A percentile compares a stretch with the other conserved stretches of the same genome.
Conservation (phyloP, 1,139 yeast genomes). For the Torulaspora pretoriensis region DNA sequence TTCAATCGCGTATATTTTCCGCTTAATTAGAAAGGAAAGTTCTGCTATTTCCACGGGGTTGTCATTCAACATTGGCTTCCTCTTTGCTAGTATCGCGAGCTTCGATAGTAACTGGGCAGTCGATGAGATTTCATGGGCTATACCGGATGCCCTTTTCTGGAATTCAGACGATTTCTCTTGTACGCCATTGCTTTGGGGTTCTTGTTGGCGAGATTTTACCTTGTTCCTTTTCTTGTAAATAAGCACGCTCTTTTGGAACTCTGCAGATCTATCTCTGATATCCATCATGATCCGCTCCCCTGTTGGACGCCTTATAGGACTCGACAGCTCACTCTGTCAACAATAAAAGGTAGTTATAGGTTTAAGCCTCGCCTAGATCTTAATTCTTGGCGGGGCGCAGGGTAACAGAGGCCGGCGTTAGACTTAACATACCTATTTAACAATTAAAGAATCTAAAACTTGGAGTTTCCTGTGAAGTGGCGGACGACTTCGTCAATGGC, state of each 20-base stretch:
- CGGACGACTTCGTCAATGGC: constrained; percentile 79
- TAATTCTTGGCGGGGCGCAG: constrained; percentile 1
- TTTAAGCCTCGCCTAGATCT: constrained; percentile 7
- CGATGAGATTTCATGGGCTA: constrained; percentile 84
- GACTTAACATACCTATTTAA: neutral
- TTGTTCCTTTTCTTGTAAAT: constrained; percentile 30
- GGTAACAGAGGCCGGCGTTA: neutral
- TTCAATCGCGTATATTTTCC: constrained; percentile 84
- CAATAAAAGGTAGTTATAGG: neutral
- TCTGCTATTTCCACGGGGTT: constrained; percentile 92
- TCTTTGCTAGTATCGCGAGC: constrained; percentile 77
- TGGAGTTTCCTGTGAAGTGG: constrained; percentile 34
- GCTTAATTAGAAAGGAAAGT: constrained; percentile 86
- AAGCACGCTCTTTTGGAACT: constrained; percentile 36
- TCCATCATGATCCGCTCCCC: constrained; percentile 20
- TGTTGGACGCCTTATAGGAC: neutral
- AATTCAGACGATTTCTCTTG: constrained; percentile 54
- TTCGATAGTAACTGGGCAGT: constrained; percentile 83
- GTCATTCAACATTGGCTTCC: constrained; percentile 92
- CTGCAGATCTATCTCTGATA: constrained; percentile 36
- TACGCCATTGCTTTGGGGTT: constrained; percentile 9
- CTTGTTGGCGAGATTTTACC: constrained; percentile 12
- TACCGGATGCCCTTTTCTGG: constrained; percentile 71
- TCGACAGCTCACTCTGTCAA: neutral
- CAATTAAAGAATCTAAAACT: constrained; percentile 7